Conservation (phyloP, 768 basidiomycete species). For the Suillus subaureus region DNA sequence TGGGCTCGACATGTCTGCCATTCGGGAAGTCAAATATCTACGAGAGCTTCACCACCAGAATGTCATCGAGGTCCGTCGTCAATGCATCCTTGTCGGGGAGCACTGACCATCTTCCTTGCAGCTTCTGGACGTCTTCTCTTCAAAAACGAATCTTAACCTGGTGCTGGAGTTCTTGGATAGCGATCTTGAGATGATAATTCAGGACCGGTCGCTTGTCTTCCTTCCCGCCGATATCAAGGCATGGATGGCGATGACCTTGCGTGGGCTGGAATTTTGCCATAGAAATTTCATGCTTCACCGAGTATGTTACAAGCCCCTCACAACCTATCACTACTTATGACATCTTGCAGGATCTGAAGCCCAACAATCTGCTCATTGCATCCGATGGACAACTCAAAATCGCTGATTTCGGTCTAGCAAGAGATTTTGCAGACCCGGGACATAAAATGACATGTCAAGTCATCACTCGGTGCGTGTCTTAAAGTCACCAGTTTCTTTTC, state of each 20-base stretch:
- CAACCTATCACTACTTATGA: not conserved
- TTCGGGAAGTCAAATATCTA: conserved; percentile 96
- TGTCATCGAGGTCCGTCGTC: conserved; percentile 76
- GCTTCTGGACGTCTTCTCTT: conserved; percentile 97
- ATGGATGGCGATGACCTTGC: conserved; percentile 98
- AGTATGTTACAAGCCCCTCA: conserved; percentile 45
- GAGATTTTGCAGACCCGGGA: conserved; percentile 94
- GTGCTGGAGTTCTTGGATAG: conserved; percentile 96
- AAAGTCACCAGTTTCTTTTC: conserved; percentile 10
- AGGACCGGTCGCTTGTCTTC: conserved; percentile 90
- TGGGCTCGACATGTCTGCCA: conserved; percentile 98
- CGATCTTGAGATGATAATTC: conserved; percentile 96
- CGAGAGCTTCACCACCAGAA: conserved; percentile 94
- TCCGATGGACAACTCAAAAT: conserved; percentile 92
- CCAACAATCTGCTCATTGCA: conserved; percentile 95
- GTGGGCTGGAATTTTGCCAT: conserved; percentile 98
- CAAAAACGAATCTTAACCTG: conserved; percentile 94
- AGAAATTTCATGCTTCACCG: conserved; percentile 92
- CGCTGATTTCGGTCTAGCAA: conserved; percentile 97
- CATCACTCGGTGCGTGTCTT: conserved; percentile 78
- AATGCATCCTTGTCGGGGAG: not conserved
- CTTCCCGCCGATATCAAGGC: conserved; percentile 95
- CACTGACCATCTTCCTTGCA: conserved; percentile 32
- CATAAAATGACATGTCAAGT: conserved; percentile 98
- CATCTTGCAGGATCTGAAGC: conserved; percentile 83